phyloP scores from a whole-genome alignment of 805 yeast genomes.

The Blastobotrys terrestris region DNA sequence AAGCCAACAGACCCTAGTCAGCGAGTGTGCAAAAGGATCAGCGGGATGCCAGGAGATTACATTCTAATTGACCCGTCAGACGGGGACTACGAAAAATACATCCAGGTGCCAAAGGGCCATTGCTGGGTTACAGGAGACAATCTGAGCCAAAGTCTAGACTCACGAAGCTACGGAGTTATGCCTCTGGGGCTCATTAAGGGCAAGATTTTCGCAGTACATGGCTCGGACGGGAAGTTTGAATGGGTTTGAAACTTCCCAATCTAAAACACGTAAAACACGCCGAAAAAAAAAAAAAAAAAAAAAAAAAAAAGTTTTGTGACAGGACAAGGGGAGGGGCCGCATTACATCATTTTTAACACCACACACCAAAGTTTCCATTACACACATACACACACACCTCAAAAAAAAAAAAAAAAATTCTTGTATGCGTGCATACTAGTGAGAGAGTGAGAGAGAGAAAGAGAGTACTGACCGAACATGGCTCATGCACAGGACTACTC shows the following conservation, averaged over 20 bases:
- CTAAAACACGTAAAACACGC: neutral
- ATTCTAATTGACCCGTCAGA: constrained; percentile 66
- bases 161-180: constrained; percentile 81
- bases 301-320: neutral
- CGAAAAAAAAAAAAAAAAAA: constrained; percentile 2
- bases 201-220: constrained; percentile 59
- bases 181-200: constrained; percentile 89
- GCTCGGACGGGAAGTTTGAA: constrained; percentile 13
- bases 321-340: neutral
- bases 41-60: constrained; percentile 94
- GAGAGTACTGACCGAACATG: neutral
- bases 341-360: neutral
- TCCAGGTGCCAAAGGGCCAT: constrained; percentile 87
- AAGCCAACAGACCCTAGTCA: constrained; percentile 87
- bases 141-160: constrained; percentile 77
- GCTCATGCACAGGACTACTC: neutral
- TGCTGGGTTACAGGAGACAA: constrained; percentile 98
- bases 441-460: too few species aligned
- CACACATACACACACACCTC: too few species aligned
- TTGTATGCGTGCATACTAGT: neutral
- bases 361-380: neutral
- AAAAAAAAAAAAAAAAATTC: too few species aligned
- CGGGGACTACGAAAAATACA: constrained; percentile 45
- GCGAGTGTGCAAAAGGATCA: constrained; percentile 84
- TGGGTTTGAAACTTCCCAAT: constrained; percentile 2